phyloP scores from a whole-genome alignment of 1,139 yeast genomes.

The Pichia cactophila region DNA sequence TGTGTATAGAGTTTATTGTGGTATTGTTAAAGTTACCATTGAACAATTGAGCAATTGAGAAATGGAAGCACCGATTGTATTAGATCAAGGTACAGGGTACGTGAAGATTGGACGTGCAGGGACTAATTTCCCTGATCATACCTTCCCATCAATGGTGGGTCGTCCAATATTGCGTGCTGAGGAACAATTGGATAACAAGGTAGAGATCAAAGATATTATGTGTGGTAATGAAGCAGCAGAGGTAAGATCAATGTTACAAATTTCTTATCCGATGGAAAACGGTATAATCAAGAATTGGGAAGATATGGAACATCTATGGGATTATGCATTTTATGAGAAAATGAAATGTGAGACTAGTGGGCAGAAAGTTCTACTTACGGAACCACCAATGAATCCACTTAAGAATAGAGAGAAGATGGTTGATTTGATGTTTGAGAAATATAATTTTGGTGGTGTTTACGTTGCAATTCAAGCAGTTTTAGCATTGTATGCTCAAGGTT shows the following conservation, averaged over 20 bases:
- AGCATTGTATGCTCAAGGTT: constrained; percentile 94
- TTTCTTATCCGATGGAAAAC: constrained; percentile 96
- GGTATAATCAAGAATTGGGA: constrained; percentile 98
- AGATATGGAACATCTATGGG: constrained; percentile 98
- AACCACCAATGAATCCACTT: constrained; percentile 96
- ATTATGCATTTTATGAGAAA: constrained; percentile 88
- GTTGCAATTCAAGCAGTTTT: constrained; percentile 98
- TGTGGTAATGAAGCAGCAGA: constrained; percentile 95
- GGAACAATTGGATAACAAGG: constrained; percentile 53
- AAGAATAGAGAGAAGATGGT: constrained; percentile 93
- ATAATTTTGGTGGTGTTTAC: constrained; percentile 91
- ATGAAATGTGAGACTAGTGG: constrained; percentile 76
- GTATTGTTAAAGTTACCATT: background rate
- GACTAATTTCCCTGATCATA: constrained; percentile 92
- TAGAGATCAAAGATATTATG: constrained; percentile 87
- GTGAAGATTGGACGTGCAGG: constrained; percentile 95
- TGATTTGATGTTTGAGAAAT: constrained; percentile 94
- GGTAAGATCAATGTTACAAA: constrained; percentile 81
- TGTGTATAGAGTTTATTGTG: background rate
- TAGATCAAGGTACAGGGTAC: constrained; percentile 99
- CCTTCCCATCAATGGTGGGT: constrained; percentile 98
- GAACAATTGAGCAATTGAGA: background rate
- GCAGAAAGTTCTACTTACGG: constrained; percentile 78
- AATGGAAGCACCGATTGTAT: constrained; percentile 41
- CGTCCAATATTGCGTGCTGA: constrained; percentile 96